These are phyloP conservation scores for Teunomyces lycoperdinae DNA, from an alignment of 805 yeast species.

Conservation along the genomic window DNA sequence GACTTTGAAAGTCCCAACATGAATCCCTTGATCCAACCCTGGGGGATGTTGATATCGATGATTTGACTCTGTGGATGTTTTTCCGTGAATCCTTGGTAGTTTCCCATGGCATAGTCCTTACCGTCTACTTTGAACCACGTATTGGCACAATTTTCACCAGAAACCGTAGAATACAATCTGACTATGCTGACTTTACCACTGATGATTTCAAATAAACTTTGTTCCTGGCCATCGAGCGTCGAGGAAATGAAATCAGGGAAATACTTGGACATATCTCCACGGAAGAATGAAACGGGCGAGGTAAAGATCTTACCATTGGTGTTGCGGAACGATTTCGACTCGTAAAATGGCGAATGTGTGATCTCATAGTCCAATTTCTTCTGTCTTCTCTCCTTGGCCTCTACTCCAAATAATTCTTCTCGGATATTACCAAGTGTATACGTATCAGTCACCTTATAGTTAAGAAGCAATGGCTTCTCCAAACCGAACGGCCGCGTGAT, in stretches of 20 bases:
- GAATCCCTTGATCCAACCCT: conserved; percentile 65
- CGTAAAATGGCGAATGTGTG: conserved; percentile 43
- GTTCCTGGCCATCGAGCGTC: conserved; percentile 40
- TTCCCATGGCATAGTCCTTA: conserved; percentile 39
- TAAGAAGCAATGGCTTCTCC: conserved; percentile 26
- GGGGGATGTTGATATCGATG: conserved; percentile 74
- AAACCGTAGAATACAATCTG: conserved; percentile 60
- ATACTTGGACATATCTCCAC: conserved; percentile 64
- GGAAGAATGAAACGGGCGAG: conserved; percentile 80
- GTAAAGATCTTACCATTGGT: conserved; percentile 83
- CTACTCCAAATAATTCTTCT: conserved; percentile 27
- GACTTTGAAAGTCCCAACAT: conserved; percentile 47
- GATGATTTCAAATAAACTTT: conserved; percentile 38
- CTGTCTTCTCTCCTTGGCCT: conserved; percentile 38
- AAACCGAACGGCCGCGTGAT: conserved; percentile 41
- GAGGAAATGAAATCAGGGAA: conserved; percentile 77
- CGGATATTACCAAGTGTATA: conserved; percentile 17
- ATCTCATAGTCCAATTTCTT: conserved; percentile 40
- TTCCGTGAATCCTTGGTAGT: conserved; percentile 37
- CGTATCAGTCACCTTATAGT: conserved; percentile 17
- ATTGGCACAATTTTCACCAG: conserved; percentile 67
- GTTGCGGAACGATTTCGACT: conserved; percentile 50
- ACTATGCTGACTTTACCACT: conserved; percentile 57
- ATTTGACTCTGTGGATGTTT: conserved; percentile 59
- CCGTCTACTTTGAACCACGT: conserved; percentile 53